Conservation (phyloP, 371 early-diverging fungal genomes). For the Saksenaea oblongispora region DNA sequence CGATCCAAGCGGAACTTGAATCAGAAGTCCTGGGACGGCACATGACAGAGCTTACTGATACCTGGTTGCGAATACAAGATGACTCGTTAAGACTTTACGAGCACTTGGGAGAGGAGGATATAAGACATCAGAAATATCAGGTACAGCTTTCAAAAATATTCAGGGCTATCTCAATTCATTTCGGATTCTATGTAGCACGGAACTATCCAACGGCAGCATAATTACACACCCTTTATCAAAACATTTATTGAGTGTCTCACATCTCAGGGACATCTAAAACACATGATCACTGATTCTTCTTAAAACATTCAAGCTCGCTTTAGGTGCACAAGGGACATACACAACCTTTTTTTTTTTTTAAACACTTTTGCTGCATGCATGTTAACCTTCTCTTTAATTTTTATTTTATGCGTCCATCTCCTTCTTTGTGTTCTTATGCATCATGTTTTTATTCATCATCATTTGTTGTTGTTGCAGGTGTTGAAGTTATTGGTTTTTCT, state of each 20-base stretch:
- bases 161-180: neutral
- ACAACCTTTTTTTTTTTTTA: constrained; percentile 5
- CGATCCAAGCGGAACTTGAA: constrained; percentile 10
- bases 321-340: neutral
- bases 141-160: constrained; percentile 5
- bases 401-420: neutral
- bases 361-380: constrained; percentile 9
- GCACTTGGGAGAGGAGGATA: constrained; percentile 22
- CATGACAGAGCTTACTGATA: constrained; percentile 14
- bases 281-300: constrained; percentile 10
- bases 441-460: neutral
- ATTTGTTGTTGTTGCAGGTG: neutral
- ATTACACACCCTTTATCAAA: constrained; percentile 29
- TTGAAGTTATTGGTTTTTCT: constrained; percentile 3
- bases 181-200: constrained; percentile 18
- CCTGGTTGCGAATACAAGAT: constrained; percentile 32
- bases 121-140: constrained; percentile 22
- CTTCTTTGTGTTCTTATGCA: constrained; percentile 6
- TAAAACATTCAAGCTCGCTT: neutral
- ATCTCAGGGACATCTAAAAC: constrained; percentile 21
- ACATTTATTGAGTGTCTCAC: constrained; percentile 18
- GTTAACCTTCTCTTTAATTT: neutral
- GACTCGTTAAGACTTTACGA: constrained; percentile 16
- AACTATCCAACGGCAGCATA: constrained; percentile 20
- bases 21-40: constrained; percentile 9